These are phyloP conservation scores for Tetradesmus obliquus DNA, from an alignment of 139 green algal genomes.

Conservation along the genomic window DNA sequence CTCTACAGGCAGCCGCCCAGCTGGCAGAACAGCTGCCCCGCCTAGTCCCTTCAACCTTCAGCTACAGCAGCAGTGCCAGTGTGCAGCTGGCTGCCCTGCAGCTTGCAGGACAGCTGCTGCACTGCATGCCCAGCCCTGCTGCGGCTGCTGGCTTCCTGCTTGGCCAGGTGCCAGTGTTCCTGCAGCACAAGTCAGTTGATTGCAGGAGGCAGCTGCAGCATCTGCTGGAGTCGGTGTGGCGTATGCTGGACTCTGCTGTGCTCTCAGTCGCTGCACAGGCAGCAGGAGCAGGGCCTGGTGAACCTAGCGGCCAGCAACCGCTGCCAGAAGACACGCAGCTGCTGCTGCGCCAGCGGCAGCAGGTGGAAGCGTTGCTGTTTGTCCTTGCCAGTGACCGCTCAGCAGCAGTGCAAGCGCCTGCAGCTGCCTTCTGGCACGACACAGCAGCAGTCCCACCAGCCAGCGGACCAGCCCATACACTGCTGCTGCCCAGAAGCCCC, in stretches of 20 bases:
- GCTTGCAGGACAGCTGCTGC: conserved; percentile 26
- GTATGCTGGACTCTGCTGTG: neutral
- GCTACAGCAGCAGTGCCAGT: neutral
- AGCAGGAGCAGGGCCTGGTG: neutral
- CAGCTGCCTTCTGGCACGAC: conserved; percentile 10
- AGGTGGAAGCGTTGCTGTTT: conserved; percentile 4
- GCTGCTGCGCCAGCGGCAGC: conserved; percentile 1
- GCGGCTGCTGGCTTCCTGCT: neutral
- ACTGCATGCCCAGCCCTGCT: neutral
- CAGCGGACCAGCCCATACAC: neutral
- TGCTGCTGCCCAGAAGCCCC: neutral
- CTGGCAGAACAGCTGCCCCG: conserved; percentile 20
- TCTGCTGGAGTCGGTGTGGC: neutral
- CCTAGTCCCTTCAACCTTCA: neutral
- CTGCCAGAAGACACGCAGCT: neutral
- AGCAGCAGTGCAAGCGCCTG: neutral
- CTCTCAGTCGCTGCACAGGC: neutral
- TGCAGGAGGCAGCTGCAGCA: conserved; percentile 17
- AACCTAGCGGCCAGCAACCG: neutral
- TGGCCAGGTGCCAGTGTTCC: neutral
- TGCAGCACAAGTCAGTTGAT: neutral
- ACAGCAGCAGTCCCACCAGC: neutral
- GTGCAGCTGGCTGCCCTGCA: conserved; percentile 10
- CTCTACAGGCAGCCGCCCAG: neutral
- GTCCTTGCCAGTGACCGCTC: conserved; percentile 2